These are phyloP conservation scores for Phragmites australis DNA, from an alignment of 176 grass and related monocot species.

Conservation along the genomic window DNA sequence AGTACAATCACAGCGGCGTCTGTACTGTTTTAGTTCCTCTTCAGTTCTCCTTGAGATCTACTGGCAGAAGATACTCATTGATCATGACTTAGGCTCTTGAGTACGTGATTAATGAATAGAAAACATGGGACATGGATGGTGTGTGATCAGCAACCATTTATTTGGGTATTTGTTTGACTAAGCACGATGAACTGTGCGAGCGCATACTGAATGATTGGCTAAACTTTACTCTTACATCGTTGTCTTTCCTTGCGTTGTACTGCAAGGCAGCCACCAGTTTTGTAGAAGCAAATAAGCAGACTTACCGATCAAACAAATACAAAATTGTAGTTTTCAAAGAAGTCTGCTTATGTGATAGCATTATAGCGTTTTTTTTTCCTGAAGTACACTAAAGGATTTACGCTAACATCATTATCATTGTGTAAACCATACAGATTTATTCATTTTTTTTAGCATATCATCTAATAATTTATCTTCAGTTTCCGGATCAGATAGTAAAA, in stretches of 20 bases:
- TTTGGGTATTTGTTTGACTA: not conserved
- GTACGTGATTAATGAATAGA: not conserved
- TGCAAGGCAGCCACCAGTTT: not conserved
- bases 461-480: conserved; percentile 22
- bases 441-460: not conserved
- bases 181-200: not conserved
- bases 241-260: not conserved
- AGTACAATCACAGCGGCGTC: not conserved
- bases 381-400: not conserved
- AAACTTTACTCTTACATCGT: conserved; percentile 7
- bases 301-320: not conserved
- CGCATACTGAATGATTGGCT: not conserved
- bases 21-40: not conserved
- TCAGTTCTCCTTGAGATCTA: not conserved
- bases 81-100: not conserved
- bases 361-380: not conserved
- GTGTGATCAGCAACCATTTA: not conserved
- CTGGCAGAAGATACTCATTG: not conserved
- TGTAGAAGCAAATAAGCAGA: not conserved
- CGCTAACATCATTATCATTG: not conserved
- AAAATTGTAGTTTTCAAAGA: not conserved
- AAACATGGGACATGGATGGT: not conserved
- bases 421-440: not conserved
- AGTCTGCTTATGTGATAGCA: not conserved
- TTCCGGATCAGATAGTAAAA: conserved; percentile 27